Evolutionary conservation across 176 grass and related monocot genomes (phyloP).

Genomic region (Pontederia crassipes): DNA sequence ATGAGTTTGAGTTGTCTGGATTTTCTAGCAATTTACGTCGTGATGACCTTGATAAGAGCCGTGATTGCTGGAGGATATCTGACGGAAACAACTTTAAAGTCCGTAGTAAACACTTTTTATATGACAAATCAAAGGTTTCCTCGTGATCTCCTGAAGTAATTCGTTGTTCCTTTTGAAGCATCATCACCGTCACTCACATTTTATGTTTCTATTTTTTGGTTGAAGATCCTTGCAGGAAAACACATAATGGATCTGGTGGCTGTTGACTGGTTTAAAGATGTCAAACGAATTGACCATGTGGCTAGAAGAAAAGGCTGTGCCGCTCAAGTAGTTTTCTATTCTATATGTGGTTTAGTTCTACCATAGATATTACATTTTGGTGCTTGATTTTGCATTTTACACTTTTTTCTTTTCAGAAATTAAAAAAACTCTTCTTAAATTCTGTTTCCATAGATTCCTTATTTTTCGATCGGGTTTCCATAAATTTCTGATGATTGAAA

Average conservation of each 20-base stretch:
- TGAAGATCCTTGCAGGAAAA: constrained; percentile 80
- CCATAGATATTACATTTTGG: background rate
- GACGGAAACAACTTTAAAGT: constrained; percentile 98
- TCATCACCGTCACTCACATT: background rate
- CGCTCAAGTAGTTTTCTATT: constrained; percentile 52
- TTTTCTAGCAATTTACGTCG: constrained; percentile 90
- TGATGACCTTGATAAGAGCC: constrained; percentile 73
- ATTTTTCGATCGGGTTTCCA: too few relatives aligned
- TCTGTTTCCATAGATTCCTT: too few relatives aligned
- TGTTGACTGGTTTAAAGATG: constrained; percentile 98
- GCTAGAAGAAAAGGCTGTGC: constrained; percentile 91
- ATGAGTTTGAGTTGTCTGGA: constrained; percentile 61
- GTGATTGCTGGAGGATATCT: constrained; percentile 94
- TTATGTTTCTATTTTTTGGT: constrained; percentile 18
- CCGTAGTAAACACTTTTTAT: constrained; percentile 71
- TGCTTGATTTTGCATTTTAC: too few relatives aligned
- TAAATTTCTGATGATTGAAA: too few relatives aligned
- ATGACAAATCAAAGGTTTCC: constrained; percentile 81
- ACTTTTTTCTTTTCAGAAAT: too few relatives aligned
- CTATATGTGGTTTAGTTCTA: background rate
- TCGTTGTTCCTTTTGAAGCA: background rate
- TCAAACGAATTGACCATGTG: constrained; percentile 95
- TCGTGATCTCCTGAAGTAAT: constrained; percentile 16
- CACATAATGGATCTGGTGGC: constrained; percentile 90
- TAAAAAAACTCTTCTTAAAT: too few relatives aligned